These are phyloP conservation scores for Penicillium silybi DNA, from an alignment of 495 filamentous ascomycete species.

Conservation along the genomic window DNA sequence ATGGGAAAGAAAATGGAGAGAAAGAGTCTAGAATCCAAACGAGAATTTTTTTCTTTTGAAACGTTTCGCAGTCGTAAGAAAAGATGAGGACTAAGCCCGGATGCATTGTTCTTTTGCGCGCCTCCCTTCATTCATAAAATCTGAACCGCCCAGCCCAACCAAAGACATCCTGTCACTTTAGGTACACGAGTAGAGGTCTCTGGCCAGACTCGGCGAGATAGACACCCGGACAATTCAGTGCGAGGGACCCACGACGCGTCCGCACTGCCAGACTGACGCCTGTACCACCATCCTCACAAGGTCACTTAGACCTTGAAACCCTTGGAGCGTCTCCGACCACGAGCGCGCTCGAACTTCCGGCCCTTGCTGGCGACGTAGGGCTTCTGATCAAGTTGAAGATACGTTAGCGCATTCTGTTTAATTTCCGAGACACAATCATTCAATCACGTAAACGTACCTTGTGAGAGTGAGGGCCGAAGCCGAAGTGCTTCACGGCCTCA, in stretches of 20 bases:
- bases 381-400: constrained; percentile 53
- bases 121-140: constrained; percentile 23
- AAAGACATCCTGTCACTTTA: constrained; percentile 22
- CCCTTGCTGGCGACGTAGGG: constrained; percentile 97
- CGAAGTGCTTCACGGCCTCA: constrained; percentile 98
- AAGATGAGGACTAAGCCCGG: constrained; percentile 29
- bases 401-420: background rate
- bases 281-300: constrained; percentile 12
- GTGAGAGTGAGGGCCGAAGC: constrained; percentile 92
- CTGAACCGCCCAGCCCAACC: constrained; percentile 20
- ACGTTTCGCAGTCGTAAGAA: constrained; percentile 28
- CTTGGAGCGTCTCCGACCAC: constrained; percentile 91
- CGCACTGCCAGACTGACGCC: constrained; percentile 11
- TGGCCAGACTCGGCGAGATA: constrained; percentile 17
- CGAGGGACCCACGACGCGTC: constrained; percentile 9
- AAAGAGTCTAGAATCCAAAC: constrained; percentile 8
- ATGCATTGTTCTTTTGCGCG: constrained; percentile 31
- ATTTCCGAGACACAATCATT: background rate
- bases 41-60: constrained; percentile 20
- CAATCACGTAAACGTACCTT: constrained; percentile 60
- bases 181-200: constrained; percentile 26
- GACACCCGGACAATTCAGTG: constrained; percentile 13
- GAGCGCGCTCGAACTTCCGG: constrained; percentile 96
- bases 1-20: background rate
- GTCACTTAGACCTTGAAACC: constrained; percentile 94